Conservation (phyloP, 768 basidiomycete genomes). For the Hysterangium stoloniferum region DNA sequence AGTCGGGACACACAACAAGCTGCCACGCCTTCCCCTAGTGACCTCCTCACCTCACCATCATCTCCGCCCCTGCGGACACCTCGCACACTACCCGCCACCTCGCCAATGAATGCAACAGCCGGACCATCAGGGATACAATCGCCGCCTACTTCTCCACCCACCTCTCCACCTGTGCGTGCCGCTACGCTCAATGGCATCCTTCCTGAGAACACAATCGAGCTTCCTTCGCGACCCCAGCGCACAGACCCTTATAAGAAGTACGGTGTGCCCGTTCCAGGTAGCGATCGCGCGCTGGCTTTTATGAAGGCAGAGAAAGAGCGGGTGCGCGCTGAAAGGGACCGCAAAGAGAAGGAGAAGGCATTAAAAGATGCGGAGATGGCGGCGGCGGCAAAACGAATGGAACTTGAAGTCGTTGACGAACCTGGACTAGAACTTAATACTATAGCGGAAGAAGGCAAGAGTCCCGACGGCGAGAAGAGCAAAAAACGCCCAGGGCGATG, state of each 20-base stretch:
- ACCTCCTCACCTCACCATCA: background rate
- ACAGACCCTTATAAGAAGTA: slow-evolving; percentile 10
- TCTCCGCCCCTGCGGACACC: background rate
- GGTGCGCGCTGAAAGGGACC: slow-evolving; percentile 1
- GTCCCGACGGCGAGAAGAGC: background rate
- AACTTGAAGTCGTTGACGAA: background rate
- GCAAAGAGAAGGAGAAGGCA: background rate
- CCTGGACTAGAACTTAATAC: background rate
- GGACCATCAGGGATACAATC: background rate
- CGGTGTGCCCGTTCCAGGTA: slow-evolving; percentile 6
- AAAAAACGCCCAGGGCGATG: background rate
- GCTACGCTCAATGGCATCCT: background rate
- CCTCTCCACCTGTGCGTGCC: background rate
- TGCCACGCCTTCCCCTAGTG: background rate
- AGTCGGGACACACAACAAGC: background rate
- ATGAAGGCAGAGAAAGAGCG: slow-evolving; percentile 11
- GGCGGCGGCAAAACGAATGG: too few species aligned
- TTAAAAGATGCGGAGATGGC: background rate
- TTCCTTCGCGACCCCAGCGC: slow-evolving; percentile 1
- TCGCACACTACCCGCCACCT: background rate
- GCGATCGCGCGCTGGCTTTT: slow-evolving; percentile 8
- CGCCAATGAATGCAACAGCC: background rate
- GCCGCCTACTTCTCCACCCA: background rate
- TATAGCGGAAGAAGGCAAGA: too few species aligned
- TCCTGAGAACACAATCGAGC: background rate